Base-by-base conservation (phyloP, 768 basidiomycete species). In the Xanthoconium stramineum region DNA sequence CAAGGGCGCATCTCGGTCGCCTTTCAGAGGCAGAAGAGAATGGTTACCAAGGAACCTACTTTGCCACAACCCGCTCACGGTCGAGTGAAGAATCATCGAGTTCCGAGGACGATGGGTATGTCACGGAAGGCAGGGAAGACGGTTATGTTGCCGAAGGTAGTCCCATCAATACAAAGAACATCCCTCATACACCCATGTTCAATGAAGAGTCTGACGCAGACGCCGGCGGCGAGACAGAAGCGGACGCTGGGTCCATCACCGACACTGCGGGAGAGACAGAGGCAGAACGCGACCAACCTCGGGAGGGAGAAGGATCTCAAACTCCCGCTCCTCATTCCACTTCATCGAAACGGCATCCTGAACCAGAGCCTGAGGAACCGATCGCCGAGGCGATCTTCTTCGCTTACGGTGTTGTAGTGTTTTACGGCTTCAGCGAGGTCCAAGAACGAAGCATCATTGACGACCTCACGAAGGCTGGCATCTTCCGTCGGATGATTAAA, bases 21-120 rank as follows among this genome's bases (percentile, higher is more conserved):
- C 80, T 95, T 56, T 89, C 90, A 3, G 88, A 94, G 66, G 93
- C 88, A 7, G 94, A 98, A 67, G 94, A 95, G 65, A 80, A 88
- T 48, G 92, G 91, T 0, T 95, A 96, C 68, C 85, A 94, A 66
- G 92, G 88, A 14, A 80, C 86, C 1, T 96, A 95, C 67, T 96
- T 95, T 71, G 70, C 74, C 45, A 47, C 51, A 6, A 47, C 64
- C 1, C 58, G 49, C 32, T 66, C 56, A 17, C 58, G 57, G 0
- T 60, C 65, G 29, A 63, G 55, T 15, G 66, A 67, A 36, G 64
- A 59, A 30, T 46, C 43, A 13, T 39, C 57, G 15, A 57, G 65
- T 35, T 56, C 17, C 1, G 59, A 61, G 35, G 58, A 64, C 17
- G 64, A 66, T 24, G 66, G 66, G 0, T 67, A 61, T 40, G 56